Evolutionary conservation across 1,139 yeast genomes (phyloP).

Genomic region (Blastobotrys niveus): DNA sequence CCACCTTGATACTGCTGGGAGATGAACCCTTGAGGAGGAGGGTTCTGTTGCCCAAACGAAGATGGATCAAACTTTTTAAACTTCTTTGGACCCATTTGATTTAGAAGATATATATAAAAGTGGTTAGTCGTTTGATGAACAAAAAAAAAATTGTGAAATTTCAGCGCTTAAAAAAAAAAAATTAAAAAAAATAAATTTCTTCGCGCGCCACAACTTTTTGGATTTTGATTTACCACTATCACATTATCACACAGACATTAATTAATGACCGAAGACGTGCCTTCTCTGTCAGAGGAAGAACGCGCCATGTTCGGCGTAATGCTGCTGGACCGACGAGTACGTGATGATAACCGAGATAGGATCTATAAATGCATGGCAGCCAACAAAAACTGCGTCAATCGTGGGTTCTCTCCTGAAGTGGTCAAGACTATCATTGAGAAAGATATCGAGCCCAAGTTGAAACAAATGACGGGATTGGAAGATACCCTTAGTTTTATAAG

Average conservation of each 20-base stretch:
- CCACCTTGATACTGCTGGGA: not conserved
- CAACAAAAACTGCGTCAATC: not conserved
- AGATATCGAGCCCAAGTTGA: constrained; percentile 1
- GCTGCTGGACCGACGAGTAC: constrained; percentile 9
- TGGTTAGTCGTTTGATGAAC: not conserved
- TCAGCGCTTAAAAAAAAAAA: no score
- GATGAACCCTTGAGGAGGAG: not conserved
- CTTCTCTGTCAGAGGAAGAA: not conserved
- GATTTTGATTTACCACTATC: no score
- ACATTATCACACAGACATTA: no score
- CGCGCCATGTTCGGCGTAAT: constrained; percentile 7
- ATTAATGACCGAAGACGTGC: no score
- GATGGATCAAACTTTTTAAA: constrained; percentile 6
- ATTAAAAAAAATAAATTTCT: no score
- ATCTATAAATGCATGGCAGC: constrained; percentile 6
- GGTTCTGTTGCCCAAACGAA: constrained; percentile 3
- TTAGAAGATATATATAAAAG: not conserved
- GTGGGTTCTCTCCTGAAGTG: not conserved
- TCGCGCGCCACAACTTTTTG: no score
- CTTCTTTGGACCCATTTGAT: constrained; percentile 9
- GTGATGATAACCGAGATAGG: constrained; percentile 1
- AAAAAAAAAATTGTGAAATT: not conserved
- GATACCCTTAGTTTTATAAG: no score
- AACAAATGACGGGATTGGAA: no score
- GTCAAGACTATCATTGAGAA: constrained; percentile 5